Conservation (phyloP, 192 early-diverging fungal species). For the Fimicolochytrium jonesii region DNA sequence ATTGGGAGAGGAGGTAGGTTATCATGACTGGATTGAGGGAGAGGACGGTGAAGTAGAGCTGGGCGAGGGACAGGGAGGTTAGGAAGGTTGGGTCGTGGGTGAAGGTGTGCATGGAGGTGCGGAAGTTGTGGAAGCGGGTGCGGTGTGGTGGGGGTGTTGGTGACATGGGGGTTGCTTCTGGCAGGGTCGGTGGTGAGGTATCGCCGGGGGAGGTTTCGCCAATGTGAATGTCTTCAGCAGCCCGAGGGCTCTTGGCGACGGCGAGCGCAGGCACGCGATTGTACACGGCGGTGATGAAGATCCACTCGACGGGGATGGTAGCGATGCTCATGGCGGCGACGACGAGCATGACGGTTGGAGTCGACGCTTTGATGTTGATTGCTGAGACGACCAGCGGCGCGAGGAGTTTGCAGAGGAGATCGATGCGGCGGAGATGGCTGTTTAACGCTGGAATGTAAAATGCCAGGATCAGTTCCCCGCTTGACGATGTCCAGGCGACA, state of each 20-base stretch:
- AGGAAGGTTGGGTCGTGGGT: conserved; percentile 32
- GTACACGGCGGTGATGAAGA: conserved; percentile 20
- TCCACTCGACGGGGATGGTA: conserved; percentile 29
- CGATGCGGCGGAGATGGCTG: conserved; percentile 32
- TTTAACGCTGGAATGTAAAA: conserved; percentile 24
- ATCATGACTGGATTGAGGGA: conserved; percentile 40
- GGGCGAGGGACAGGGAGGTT: conserved; percentile 33
- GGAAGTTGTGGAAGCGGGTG: too few species aligned
- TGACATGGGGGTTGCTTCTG: background rate
- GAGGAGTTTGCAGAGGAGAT: conserved; percentile 38
- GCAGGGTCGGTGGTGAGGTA: background rate
- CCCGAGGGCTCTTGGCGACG: background rate
- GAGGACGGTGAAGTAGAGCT: conserved; percentile 43
- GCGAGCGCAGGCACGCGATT: conserved; percentile 13
- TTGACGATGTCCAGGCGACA: too few species aligned
- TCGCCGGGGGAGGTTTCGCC: too few species aligned
- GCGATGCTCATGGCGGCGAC: conserved; percentile 16
- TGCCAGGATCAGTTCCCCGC: too few species aligned
- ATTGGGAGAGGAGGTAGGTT: conserved; percentile 32
- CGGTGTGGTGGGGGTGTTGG: too few species aligned
- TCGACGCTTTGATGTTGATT: conserved; percentile 15
- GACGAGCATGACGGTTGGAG: conserved; percentile 23
- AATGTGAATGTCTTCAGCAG: too few species aligned
- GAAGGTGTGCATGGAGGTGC: conserved; percentile 18
- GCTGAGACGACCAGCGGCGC: conserved; percentile 37